Evolutionary conservation across 2,329 filamentous ascomycete species (phyloP).

Genomic region (Chrysoporthe cubensis): DNA sequence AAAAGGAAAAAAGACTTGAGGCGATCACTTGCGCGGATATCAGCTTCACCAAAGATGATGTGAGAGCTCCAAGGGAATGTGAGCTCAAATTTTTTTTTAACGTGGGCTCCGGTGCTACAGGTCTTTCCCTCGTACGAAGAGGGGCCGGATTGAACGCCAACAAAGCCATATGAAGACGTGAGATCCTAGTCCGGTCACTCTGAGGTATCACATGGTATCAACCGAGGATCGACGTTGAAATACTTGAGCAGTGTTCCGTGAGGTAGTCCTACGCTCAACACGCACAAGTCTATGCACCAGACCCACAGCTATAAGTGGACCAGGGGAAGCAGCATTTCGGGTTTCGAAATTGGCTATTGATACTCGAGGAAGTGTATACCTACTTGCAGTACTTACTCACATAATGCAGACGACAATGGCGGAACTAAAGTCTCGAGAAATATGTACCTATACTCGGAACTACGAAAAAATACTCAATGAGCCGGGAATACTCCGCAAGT

Average conservation of each 20-base stretch:
- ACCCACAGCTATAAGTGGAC: not conserved
- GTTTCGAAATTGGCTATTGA: not conserved
- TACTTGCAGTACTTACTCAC: not conserved
- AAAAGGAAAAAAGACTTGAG: not conserved
- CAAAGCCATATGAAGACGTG: not conserved
- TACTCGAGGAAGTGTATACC: not conserved
- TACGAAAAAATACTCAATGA: not conserved
- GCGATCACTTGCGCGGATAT: not conserved
- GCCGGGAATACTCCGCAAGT: not conserved
- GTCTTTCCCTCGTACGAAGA: not conserved
- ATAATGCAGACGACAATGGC: not conserved
- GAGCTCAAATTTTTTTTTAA: not conserved
- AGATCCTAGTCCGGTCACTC: not conserved
- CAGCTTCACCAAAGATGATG: not conserved
- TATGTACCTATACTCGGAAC: not conserved
- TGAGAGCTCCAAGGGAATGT: not conserved
- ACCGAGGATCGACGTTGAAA: not conserved
- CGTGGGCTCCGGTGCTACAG: not conserved
- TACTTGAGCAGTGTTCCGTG: not conserved
- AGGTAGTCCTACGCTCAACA: not conserved
- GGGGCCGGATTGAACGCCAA: not conserved
- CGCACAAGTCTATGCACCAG: not conserved
- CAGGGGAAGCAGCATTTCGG: not conserved
- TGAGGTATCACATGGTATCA: not conserved
- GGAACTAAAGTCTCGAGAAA: not conserved